Evolutionary conservation across 2,329 filamentous ascomycete genomes (phyloP).

Genomic region (Neonectria neomacrospora): DNA sequence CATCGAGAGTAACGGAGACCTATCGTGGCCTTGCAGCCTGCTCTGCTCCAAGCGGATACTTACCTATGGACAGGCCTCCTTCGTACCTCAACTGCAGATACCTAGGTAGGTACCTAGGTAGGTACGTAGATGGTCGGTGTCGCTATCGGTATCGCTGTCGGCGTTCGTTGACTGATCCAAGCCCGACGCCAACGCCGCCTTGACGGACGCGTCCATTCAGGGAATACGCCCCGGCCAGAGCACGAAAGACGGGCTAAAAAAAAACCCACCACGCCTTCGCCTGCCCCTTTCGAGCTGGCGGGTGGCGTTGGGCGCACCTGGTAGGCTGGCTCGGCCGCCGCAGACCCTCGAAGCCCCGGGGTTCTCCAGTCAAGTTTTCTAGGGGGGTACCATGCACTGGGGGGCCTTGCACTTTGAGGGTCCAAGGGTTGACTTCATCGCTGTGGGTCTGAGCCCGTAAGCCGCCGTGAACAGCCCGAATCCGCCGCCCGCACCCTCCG

Average conservation of each 20-base stretch:
- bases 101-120: neutral
- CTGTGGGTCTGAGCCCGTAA: conserved; percentile 36
- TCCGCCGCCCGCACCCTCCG: conserved; percentile 28
- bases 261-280: conserved; percentile 15
- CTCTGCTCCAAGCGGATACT: neutral
- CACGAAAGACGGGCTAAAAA: conserved; percentile 6
- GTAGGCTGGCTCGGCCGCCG: conserved; percentile 20
- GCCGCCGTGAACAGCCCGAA: conserved; percentile 34
- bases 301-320: conserved; percentile 12
- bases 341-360: conserved; percentile 21
- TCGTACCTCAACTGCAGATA: too few relatives aligned
- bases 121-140: neutral
- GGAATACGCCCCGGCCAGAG: neutral
- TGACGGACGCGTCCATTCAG: too few relatives aligned
- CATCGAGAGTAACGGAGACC: neutral
- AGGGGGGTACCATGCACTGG: neutral
- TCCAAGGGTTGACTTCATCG: conserved; percentile 37
- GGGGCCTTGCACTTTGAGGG: conserved; percentile 14
- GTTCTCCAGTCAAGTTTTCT: conserved; percentile 40
- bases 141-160: too few relatives aligned
- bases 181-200: neutral
- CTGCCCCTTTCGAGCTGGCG: conserved; percentile 25
- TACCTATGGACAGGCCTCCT: too few relatives aligned
- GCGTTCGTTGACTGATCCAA: too few relatives aligned
- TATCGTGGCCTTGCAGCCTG: neutral